phyloP scores from a whole-genome alignment of 306 rosid species.

The Echinosophora koreensis region DNA sequence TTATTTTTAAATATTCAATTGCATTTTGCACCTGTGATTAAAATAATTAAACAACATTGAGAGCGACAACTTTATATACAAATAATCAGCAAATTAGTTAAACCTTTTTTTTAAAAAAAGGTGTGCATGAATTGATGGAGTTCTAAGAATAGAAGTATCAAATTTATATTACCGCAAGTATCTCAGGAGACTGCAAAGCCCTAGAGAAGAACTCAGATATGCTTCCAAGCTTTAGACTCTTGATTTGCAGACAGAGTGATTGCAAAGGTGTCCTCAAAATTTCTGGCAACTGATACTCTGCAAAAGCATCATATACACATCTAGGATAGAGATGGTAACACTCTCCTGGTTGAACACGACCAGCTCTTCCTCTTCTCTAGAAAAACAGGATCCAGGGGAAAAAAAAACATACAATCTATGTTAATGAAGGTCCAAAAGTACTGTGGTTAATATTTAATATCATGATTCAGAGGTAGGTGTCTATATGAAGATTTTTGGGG shows the following conservation, averaged over 20 bases:
- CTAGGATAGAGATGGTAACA: conserved; percentile 95
- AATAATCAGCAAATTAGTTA: conserved; percentile 1
- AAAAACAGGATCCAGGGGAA: conserved; percentile 36
- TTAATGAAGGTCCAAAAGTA: conserved; percentile 23
- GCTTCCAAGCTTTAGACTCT: conserved; percentile 92
- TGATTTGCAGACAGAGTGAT: conserved; percentile 96
- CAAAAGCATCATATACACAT: conserved; percentile 84
- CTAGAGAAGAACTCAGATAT: conserved; percentile 89
- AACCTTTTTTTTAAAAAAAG: background rate
- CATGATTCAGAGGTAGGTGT: conserved; percentile 16
- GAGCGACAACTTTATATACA: conserved; percentile 37
- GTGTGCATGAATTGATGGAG: conserved; percentile 28
- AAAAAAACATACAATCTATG: conserved; percentile 19
- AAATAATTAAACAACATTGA: conserved; percentile 41
- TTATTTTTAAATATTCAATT: conserved; percentile 80
- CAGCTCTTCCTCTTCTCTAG: conserved; percentile 99
- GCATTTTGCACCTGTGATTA: conserved; percentile 89
- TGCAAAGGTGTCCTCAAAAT: conserved; percentile 97
- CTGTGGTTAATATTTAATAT: conserved; percentile 22
- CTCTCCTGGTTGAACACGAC: conserved; percentile 95
- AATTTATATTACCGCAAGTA: conserved; percentile 71
- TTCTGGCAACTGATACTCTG: conserved; percentile 94
- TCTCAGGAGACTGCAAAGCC: conserved; percentile 96
- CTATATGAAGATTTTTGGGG: background rate
- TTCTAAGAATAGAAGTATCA: conserved; percentile 36